A percentile compares a stretch with the other conserved stretches of the same genome.
Conservation (phyloP, 352 stramenopile genomes). For the Phytophthora sp. region DNA sequence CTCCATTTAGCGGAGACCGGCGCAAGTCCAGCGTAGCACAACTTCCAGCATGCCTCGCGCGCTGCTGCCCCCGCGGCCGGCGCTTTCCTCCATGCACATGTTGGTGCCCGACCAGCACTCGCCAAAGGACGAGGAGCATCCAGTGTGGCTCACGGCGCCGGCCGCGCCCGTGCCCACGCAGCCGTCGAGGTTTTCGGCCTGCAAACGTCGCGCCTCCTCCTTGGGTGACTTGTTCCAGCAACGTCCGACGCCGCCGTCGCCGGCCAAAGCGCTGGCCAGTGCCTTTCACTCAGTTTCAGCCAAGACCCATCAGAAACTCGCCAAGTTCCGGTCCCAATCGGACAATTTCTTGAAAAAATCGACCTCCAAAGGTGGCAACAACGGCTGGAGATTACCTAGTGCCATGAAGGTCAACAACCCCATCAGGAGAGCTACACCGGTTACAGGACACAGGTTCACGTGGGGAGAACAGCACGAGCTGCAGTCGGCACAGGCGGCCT, state of each 20-base stretch:
- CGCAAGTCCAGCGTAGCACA: not conserved
- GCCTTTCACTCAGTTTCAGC: conserved; percentile 52
- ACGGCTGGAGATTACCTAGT: conserved; percentile 30
- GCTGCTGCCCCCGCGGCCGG: conserved; percentile 14
- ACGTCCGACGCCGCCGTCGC: conserved; percentile 23
- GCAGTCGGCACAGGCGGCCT: conserved; percentile 47
- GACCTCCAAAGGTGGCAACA: not conserved
- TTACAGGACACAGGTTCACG: conserved; percentile 15
- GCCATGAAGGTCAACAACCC: conserved; percentile 38
- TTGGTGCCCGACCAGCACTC: not conserved
- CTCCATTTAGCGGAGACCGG: conserved; percentile 8
- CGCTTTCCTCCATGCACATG: conserved; percentile 2
- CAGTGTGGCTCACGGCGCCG: conserved; percentile 20
- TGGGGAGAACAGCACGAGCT: conserved; percentile 42
- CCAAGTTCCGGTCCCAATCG: conserved; percentile 49
- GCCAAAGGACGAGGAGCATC: conserved; percentile 10
- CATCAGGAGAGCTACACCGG: conserved; percentile 19
- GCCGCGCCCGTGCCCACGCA: conserved; percentile 2
- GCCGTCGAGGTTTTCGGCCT: conserved; percentile 13
- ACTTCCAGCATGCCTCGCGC: conserved; percentile 11
- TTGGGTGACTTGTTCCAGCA: conserved; percentile 53
- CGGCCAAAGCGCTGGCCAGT: conserved; percentile 43
- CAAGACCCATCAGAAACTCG: conserved; percentile 41
- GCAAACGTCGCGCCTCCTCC: conserved; percentile 63
- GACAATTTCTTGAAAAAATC: conserved; percentile 47